Conservation (phyloP, 257 asterid genomes). For the Hygrophila difformis region DNA sequence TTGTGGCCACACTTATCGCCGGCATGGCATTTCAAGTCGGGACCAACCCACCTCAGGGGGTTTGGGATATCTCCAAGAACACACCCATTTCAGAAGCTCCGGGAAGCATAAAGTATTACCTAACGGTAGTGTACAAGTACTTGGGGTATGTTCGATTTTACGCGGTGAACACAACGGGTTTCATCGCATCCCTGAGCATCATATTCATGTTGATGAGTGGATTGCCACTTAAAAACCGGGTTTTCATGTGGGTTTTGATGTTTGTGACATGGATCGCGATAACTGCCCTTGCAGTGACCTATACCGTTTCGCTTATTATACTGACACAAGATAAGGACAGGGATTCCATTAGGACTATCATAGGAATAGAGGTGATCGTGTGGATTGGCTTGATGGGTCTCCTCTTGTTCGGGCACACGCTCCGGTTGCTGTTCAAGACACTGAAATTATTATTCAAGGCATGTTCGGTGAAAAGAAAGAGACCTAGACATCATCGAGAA, state of each 20-base stretch:
- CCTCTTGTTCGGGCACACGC: conserved; percentile 21
- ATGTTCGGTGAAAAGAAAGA: too few species aligned
- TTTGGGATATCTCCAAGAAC: conserved; percentile 12
- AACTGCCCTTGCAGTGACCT: conserved; percentile 18
- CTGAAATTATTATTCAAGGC: conserved; percentile 1
- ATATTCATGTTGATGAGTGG: conserved; percentile 32
- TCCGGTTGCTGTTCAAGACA: conserved; percentile 15
- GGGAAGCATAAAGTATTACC: not conserved
- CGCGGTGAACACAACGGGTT: conserved; percentile 19
- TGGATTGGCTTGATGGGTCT: conserved; percentile 25
- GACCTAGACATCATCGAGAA: too few species aligned
- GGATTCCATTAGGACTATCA: not conserved
- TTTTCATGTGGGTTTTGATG: conserved; percentile 21
- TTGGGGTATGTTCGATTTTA: conserved; percentile 7
- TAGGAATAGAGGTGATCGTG: conserved; percentile 15
- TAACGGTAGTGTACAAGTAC: not conserved
- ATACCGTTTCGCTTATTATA: conserved; percentile 8
- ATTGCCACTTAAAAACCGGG: conserved; percentile 13
- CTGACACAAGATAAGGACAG: conserved; percentile 10
- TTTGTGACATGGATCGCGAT: conserved; percentile 25
- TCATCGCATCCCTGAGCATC: conserved; percentile 33
- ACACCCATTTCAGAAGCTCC: not conserved
- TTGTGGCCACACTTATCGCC: conserved; percentile 36
- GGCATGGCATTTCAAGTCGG: conserved; percentile 42
- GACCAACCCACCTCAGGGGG: conserved; percentile 19